phyloP scores from a whole-genome alignment of 2,329 filamentous ascomycete genomes.

The Mariannaea sp. region DNA sequence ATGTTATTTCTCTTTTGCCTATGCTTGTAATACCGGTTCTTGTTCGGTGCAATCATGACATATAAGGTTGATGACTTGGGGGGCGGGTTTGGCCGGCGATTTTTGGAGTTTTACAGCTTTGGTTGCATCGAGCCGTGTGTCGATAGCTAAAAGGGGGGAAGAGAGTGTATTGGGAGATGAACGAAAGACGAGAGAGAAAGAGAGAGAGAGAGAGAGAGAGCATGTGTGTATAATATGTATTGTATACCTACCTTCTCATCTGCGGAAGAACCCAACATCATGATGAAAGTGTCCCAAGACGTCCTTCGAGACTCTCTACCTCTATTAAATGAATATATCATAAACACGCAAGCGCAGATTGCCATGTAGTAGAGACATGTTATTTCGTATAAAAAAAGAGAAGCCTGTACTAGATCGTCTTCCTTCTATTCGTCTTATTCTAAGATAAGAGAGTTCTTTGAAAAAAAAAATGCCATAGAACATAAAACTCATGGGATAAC shows the following conservation, averaged over 20 bases:
- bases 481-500: constrained; percentile 5
- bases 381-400: constrained; percentile 1
- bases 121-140: constrained; percentile 22
- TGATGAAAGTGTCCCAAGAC: constrained; percentile 6
- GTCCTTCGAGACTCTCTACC: background rate
- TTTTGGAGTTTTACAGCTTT: constrained; percentile 35
- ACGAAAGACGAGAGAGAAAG: constrained; percentile 4
- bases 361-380: background rate
- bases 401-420: background rate
- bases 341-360: background rate
- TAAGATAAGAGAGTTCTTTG: constrained; percentile 10
- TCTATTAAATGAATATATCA: background rate
- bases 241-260: constrained; percentile 8
- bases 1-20: constrained; percentile 20
- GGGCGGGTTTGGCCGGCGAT: constrained; percentile 27
- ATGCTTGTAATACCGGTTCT: constrained; percentile 22
- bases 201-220: background rate
- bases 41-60: constrained; percentile 31
- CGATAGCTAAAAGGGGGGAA: constrained; percentile 6
- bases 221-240: constrained; percentile 1
- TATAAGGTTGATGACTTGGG: constrained; percentile 25
- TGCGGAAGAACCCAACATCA: constrained; percentile 14
- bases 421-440: constrained; percentile 17
- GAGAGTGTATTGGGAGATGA: too few species aligned
- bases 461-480: background rate